Evolutionary conservation across 768 basidiomycete genomes (phyloP).

Genomic region (Amanita rimosa): DNA sequence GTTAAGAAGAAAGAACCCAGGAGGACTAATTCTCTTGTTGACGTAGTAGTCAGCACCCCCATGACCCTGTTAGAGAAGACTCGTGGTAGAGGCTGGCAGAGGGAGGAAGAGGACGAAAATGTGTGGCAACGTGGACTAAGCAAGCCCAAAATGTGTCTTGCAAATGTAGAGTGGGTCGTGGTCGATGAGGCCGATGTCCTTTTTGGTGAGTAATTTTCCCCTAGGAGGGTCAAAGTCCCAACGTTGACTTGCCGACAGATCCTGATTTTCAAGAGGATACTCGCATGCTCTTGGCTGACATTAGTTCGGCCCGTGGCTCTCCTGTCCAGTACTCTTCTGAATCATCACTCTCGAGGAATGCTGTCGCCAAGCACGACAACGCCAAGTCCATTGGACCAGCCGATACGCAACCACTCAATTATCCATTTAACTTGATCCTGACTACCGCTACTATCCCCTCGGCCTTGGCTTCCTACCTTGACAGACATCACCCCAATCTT

Average conservation of each 20-base stretch:
- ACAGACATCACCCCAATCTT: conserved; percentile 46
- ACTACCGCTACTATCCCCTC: conserved; percentile 84
- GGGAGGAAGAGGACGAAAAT: conserved; percentile 15
- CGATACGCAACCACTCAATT: conserved; percentile 24
- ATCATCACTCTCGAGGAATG: conserved; percentile 10
- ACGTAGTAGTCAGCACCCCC: conserved; percentile 59
- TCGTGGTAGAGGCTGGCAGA: conserved; percentile 44
- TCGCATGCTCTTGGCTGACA: conserved; percentile 54
- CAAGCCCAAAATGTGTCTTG: conserved; percentile 49
- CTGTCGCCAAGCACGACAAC: conserved; percentile 12
- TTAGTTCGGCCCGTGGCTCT: conserved; percentile 49
- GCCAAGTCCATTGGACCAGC: conserved; percentile 4
- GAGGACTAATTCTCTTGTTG: conserved; percentile 21
- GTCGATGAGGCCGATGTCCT: conserved; percentile 89
- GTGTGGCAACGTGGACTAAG: conserved; percentile 15
- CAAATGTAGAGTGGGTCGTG: conserved; percentile 78
- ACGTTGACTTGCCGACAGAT: conserved; percentile 31
- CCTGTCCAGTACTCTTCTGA: conserved; percentile 23
- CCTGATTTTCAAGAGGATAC: conserved; percentile 76
- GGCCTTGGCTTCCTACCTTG: conserved; percentile 55
- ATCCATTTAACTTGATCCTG: conserved; percentile 75
- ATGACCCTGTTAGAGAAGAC: conserved; percentile 54
- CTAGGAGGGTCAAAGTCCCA: neutral
- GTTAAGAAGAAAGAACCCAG: neutral
- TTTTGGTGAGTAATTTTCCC: conserved; percentile 45